Percentiles rank a stretch among this genome's conserved stretches.
Evolutionary conservation across 176 grass and related monocot genomes (phyloP).

Genomic region (Urochloa ruziziensis): DNA sequence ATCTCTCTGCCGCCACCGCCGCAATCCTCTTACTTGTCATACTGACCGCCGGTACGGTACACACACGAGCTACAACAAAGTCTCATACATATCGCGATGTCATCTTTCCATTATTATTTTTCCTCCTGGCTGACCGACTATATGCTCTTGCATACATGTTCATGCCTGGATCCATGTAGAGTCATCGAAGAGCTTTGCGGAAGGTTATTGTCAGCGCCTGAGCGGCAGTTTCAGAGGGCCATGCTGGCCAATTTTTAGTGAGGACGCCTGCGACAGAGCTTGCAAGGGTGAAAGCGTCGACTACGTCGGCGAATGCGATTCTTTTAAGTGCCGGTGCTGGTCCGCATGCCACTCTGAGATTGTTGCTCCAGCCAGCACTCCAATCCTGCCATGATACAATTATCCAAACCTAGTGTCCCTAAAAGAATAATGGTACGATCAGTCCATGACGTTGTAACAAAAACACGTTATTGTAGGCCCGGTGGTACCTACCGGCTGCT

Average conservation of each 20-base stretch:
- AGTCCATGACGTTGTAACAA: no score
- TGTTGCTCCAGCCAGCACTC: no score
- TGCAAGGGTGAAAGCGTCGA: not conserved
- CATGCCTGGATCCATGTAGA: not conserved
- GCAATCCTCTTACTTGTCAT: not conserved
- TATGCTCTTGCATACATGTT: not conserved
- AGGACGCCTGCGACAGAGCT: not conserved
- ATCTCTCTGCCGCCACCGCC: not conserved
- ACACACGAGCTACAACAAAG: no score
- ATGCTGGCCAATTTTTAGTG: not conserved
- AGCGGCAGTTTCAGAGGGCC: not conserved
- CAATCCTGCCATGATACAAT: no score
- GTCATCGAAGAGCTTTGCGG: not conserved
- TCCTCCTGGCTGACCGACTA: no score
- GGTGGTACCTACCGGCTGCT: not conserved
- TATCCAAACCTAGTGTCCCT: no score
- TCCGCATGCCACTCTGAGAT: no score
- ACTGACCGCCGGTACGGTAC: not conserved
- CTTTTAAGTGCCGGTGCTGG: no score
- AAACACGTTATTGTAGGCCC: not conserved
- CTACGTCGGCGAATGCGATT: not conserved
- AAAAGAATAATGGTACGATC: no score
- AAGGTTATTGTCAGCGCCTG: not conserved
- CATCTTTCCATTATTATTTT: not conserved
- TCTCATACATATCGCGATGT: not conserved